Percentiles rank a stretch among this genome's conserved stretches.
Evolutionary conservation across 768 basidiomycete genomes (phyloP).

Genomic region (Naganishia antarctica): DNA sequence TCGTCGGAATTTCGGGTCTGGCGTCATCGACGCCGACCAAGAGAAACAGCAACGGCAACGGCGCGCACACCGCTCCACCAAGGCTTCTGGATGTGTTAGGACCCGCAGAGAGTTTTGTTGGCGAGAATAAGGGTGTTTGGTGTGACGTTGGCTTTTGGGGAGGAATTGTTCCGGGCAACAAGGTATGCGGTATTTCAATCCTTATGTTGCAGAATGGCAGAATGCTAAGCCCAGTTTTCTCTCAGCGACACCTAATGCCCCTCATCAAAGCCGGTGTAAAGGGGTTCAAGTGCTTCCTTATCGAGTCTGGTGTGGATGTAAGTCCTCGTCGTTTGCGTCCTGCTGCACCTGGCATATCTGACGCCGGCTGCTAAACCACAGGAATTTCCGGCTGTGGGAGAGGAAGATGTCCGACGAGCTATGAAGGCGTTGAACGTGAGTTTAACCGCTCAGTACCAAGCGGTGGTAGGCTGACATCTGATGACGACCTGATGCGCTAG

Average conservation of each 20-base stretch:
- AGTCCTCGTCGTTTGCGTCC: slow-evolving; percentile 31
- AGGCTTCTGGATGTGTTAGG: slow-evolving; percentile 23
- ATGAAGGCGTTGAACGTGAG: slow-evolving; percentile 71
- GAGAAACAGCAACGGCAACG: background rate
- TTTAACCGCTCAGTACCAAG: background rate
- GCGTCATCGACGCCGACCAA: background rate
- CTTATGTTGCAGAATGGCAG: no score
- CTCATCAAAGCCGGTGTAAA: slow-evolving; percentile 75
- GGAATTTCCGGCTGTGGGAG: slow-evolving; percentile 88
- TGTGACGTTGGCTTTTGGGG: slow-evolving; percentile 91
- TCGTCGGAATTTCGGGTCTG: background rate
- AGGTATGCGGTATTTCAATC: no score
- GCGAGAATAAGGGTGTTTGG: slow-evolving; percentile 49
- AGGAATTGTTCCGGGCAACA: slow-evolving; percentile 86
- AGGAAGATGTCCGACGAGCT: slow-evolving; percentile 62
- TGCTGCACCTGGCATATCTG: no score
- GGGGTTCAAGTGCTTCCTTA: slow-evolving; percentile 96
- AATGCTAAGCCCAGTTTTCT: background rate
- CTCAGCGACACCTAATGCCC: slow-evolving; percentile 66
- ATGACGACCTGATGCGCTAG: background rate
- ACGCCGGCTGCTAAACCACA: no score
- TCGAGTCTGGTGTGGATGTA: slow-evolving; percentile 92
- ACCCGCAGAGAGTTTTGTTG: slow-evolving; percentile 15
- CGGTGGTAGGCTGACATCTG: background rate
- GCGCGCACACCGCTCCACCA: no score